Conservation (phyloP, 106 monocot species). For the Phalaenopsis aphrodite region DNA sequence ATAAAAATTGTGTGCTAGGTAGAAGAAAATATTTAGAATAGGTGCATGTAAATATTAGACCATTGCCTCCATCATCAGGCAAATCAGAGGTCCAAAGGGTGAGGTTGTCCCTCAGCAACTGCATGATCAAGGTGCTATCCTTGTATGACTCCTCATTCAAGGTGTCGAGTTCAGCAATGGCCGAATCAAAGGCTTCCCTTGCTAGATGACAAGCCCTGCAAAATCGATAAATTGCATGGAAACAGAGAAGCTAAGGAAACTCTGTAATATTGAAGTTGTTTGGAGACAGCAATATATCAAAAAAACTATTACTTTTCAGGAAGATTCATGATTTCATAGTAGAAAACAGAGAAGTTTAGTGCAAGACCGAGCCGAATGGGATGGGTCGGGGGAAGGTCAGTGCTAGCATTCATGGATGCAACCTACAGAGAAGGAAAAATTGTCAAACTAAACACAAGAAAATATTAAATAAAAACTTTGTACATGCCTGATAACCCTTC, state of each 20-base stretch:
- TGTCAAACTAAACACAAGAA: not conserved
- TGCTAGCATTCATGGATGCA: constrained; percentile 27
- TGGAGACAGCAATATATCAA: no score
- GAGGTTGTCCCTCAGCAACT: constrained; percentile 38
- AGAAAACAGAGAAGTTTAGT: constrained; percentile 38
- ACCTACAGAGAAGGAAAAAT: constrained; percentile 9
- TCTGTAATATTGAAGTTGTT: no score
- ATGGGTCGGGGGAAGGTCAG: constrained; percentile 29
- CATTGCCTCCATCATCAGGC: constrained; percentile 37
- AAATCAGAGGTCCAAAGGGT: constrained; percentile 43
- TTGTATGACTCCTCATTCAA: constrained; percentile 44
- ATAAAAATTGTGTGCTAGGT: no score
- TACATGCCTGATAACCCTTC: constrained; percentile 34
- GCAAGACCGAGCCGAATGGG: constrained; percentile 42
- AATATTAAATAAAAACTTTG: not conserved
- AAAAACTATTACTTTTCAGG: constrained; percentile 22
- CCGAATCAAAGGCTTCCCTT: constrained; percentile 37
- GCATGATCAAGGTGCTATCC: constrained; percentile 42
- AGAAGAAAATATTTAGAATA: no score
- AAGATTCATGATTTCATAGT: constrained; percentile 35
- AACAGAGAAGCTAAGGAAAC: no score
- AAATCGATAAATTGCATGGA: not conserved
- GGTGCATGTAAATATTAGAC: no score
- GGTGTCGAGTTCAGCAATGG: constrained; percentile 38
- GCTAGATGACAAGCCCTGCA: constrained; percentile 43